Base-by-base conservation (phyloP, 2,329 filamentous ascomycete species). In the Alternaria conjuncta region DNA sequence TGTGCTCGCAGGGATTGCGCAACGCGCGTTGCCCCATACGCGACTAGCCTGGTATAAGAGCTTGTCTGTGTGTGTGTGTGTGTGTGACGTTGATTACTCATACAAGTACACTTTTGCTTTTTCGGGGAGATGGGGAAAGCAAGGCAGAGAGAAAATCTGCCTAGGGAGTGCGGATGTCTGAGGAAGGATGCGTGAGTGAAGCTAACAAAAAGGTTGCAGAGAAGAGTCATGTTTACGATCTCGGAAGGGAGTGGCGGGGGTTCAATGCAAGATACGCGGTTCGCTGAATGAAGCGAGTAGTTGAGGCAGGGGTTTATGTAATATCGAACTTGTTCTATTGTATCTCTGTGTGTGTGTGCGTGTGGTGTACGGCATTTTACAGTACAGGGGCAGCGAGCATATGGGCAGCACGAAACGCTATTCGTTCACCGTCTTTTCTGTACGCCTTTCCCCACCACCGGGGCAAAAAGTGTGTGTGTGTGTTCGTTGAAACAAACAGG, bases 381-480 rank as follows among this genome's bases (percentile, higher is more conserved):
- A 11, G n/a, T 51, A 21, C 47, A 51, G 20, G 20, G 49, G 32
- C 32, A 23, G 28, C 18, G 26, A 15, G 49, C 18, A 36, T n/a
- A n/a, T 36, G 49, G 36, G 49, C 20, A 53, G 18, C 49, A 53
- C 30, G 23, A 25, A 23, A 36, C 30, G 21, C 20, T 25, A 41
- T 53, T 36, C 20, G 28, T 53, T 36, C 49, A 53, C 28, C 49
- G 49, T 53, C 30, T 53, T 62, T 67, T 56, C 36, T 56, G 55
- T 56, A 26, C 21, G 10, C 55, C 44, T 45, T 18, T 21, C 4
- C 15, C 30, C 30, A 25, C 30, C 20, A 41, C 20, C 20, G 28
- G 30, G 30, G 20, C 11, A 32, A 13, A 21, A 18, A 5, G 44
- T 18, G 30, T 41, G 45, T 36, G 45, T 36, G 32, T 41, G 36